Evolutionary conservation across 225 moss, liverwort and hornwort species (phyloP), one percentile per base, ranked within the genome.

Genomic region (Pseudoscleropodium purum): DNA sequence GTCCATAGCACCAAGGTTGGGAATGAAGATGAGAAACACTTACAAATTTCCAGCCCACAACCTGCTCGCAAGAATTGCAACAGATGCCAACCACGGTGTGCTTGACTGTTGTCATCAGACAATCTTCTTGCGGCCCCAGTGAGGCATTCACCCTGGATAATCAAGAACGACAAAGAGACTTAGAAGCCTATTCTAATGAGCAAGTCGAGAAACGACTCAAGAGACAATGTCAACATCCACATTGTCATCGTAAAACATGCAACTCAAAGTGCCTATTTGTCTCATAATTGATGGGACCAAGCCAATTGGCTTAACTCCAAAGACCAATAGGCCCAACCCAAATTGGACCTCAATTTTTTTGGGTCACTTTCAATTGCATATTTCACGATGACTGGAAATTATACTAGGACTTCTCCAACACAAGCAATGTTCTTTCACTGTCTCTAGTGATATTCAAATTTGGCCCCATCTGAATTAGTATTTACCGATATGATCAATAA

Each of bases 41-140:
- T 94, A 97, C 96, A 86, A 97, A 98, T 96, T 98, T 98, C 97
- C 98, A 98, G 85, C 98, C 98, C 91, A 98, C 97, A 89, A 94
- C 95, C 80, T 93, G 96, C 94, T 92, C 96, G 91, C 98, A 98
- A 93, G 95, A 94, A 90, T 96, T 98, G 97, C 98, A 98, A 88
- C 89, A 96, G 86, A 98, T 98, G 82, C 97, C 98, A 75, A 96
- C 97, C 87, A 98, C 98, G 70, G 98, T 98, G 91, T 98, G 98
- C 68, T 96, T 94, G 78, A 97, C 98, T 49, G 97, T 98, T 27
- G 98, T 98, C 98, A 98, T 98, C 96, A 95, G 92, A 76, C 98
- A 95, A 89, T 98, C 98, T 88, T 98, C 98, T 72, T 92, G 96
- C 47, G 94, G 98, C 64, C 98, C 98, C 33, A 93, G 93, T 37